Base-by-base conservation (phyloP, 2,329 filamentous ascomycete species). In the Trichoderma sp. region DNA sequence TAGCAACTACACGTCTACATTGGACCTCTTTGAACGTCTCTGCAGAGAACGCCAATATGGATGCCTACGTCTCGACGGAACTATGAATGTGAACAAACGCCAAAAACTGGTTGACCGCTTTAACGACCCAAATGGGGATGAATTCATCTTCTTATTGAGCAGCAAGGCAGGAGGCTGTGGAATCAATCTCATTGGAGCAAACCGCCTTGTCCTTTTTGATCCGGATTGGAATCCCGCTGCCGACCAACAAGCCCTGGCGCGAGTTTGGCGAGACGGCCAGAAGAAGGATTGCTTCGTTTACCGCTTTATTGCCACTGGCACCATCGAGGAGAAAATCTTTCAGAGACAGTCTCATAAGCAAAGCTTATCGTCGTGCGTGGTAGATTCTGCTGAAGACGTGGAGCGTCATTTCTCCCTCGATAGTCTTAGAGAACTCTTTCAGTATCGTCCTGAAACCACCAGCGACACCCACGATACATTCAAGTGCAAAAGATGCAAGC, bases 211-310 rank as follows among this genome's bases (percentile, higher is more conserved):
- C 1, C 89, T 99, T 53, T 99, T 99, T 80, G 96, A 99, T 76
- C 96, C 96, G 0, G 93, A 96, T 81, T 99, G 96, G 96, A 99
- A 99, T 77, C 96, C 96, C 0, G 96, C 96, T 4, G 95, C 96
- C 1, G 96, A 99, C 78, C 96, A 99, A 81, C 96, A 99, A 83
- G 96, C 96, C 4, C 88, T 99, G 34, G 96, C 96, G 43, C 93
- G 96, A 85, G 96, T 99, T 23, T 99, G 96, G 96, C 93, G 96
- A 86, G 96, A 99, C 77, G 96, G 96, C 0, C 96, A 99, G 82
- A 98, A 97, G 87, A 99, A 99, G 80, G 96, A 99, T 78, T 99
- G 96, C 79, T 99, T 99, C 77, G 96, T 99, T 17, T 99, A 99
- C 81, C 93, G 96, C n/a, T 99, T 99, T 83, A 99, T 99, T 77